phyloP scores from a whole-genome alignment of 2,329 filamentous ascomycete genomes.

The Aspergillus viridinutans region DNA sequence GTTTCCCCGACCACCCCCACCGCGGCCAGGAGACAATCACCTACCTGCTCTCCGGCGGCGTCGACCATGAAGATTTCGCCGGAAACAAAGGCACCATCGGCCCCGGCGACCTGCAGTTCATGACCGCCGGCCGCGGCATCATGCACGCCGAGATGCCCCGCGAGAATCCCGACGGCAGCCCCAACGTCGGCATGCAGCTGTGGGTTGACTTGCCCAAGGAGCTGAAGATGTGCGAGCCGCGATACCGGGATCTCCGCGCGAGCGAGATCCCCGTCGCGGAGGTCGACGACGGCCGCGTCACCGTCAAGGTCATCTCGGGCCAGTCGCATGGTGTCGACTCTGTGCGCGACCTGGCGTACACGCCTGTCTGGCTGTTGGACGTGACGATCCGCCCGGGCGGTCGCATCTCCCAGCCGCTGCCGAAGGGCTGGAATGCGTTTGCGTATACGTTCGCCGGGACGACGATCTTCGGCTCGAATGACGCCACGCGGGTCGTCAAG shows the following conservation, averaged over 20 bases:
- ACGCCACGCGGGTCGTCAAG: constrained; percentile 25
- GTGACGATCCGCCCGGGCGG: constrained; percentile 76
- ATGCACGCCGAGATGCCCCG: constrained; percentile 95
- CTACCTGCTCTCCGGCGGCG: constrained; percentile 77
- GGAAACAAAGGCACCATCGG: constrained; percentile 80
- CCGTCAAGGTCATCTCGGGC: constrained; percentile 86
- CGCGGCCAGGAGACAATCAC: constrained; percentile 87
- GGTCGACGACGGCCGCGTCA: constrained; percentile 67
- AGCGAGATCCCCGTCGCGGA: constrained; percentile 73
- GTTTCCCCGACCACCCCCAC: constrained; percentile 83
- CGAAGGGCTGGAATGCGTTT: constrained; percentile 83
- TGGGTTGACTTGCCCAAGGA: constrained; percentile 87
- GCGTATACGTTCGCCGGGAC: constrained; percentile 77
- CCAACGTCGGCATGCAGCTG: constrained; percentile 84
- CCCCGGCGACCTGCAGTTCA: constrained; percentile 91
- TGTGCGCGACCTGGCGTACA: constrained; percentile 87
- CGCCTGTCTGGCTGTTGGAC: constrained; percentile 94
- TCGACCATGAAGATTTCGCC: constrained; percentile 90
- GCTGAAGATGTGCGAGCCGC: constrained; percentile 83
- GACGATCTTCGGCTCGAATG: constrained; percentile 56
- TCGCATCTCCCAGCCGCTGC: constrained; percentile 68
- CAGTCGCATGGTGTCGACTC: constrained; percentile 79
- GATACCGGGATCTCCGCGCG: constrained; percentile 80
- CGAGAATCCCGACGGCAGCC: constrained; percentile 67
- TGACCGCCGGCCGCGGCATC: constrained; percentile 89